Percentiles rank a stretch among this genome's conserved stretches.
Evolutionary conservation across 164 flowering plant species (phyloP).

Genomic region (Aristolochia californica): DNA sequence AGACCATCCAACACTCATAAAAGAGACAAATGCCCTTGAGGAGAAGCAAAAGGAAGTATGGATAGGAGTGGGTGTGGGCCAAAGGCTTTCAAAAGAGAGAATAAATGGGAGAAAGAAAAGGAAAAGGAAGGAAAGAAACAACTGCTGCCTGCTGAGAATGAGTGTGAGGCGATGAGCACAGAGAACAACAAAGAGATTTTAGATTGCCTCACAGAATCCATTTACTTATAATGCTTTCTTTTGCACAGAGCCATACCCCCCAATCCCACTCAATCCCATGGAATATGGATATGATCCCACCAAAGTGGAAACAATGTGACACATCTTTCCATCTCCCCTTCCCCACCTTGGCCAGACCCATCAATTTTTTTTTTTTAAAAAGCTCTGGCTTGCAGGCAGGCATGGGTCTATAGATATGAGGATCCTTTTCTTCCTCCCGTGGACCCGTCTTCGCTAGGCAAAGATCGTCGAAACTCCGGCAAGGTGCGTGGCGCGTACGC

Average conservation of each 20-base stretch:
- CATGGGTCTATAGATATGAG: constrained; percentile 14
- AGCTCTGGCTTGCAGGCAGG: too few species aligned
- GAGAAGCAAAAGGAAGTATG: constrained; percentile 10
- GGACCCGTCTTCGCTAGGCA: neutral
- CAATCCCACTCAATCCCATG: constrained; percentile 14
- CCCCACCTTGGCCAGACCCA: constrained; percentile 1
- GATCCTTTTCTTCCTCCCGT: too few species aligned
- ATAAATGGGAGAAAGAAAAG: constrained; percentile 18
- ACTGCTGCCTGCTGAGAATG: too few species aligned
- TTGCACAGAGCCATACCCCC: constrained; percentile 16
- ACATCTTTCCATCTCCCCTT: constrained; percentile 7
- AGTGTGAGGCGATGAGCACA: too few species aligned
- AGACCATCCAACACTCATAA: constrained; percentile 18
- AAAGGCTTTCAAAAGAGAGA: constrained; percentile 1
- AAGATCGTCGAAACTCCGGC: constrained; percentile 7
- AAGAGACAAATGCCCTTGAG: constrained; percentile 10
- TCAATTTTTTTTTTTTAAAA: too few species aligned
- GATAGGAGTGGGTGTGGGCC: constrained; percentile 16
- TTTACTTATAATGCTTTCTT: constrained; percentile 14
- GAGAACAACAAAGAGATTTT: constrained; percentile 13
- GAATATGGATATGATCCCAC: constrained; percentile 10
- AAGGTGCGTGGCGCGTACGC: constrained; percentile 10
- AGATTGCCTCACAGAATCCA: constrained; percentile 12
- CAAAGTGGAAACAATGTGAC: constrained; percentile 24
- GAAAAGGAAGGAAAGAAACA: too few species aligned